Base-by-base conservation (phyloP, 345 rosid genomes). In the Noccaea bulbosa region DNA sequence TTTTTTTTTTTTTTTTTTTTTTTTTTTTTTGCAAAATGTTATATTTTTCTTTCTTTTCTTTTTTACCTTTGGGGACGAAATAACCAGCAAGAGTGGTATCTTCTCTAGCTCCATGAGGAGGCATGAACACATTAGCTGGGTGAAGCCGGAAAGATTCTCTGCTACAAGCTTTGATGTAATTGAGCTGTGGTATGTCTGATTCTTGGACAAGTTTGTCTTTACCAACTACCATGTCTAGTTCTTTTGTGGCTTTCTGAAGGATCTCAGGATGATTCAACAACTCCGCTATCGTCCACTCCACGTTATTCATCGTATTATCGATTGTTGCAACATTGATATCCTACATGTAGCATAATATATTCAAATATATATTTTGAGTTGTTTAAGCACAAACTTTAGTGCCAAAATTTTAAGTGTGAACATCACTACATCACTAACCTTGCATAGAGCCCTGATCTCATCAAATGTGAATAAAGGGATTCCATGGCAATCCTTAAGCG, bases 251-350 rank as follows among this genome's bases (percentile, higher is more conserved):
- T 24, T 74, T 74, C 15, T 14, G 22, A 8, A 78, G 62, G 17
- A 75, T 14, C 17, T 77, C 63, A 0, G 81, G 81, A 7, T 66
- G 74, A 34, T 74, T 80, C 55, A 80, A 24, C 79, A 77, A 54
- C 46, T 80, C 79, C 0, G 71, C 83, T 40, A 80, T 37, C 8
- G 79, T 55, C 83, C 83, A 80, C 50, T 80, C 83, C 8, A 74
- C 57, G 30, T 72, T 76, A 39, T 80, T 73, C 55, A 77, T 68
- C 14, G 51, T 32, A 17, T 71, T 71, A 33, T 71, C 76, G 12
- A 71, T 34, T 38, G 63, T 1, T 15, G 76, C 76, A 43, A 62
- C 0, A 5, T 50, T 51, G n/a, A 71, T 43, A 3, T 71, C 55
- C 76, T 71, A 41, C 34, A 46, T 20, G 17, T 10, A 1, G 1